These are phyloP conservation scores for Vigna radiata DNA, from an alignment of 306 rosid species.

Conservation along the genomic window DNA sequence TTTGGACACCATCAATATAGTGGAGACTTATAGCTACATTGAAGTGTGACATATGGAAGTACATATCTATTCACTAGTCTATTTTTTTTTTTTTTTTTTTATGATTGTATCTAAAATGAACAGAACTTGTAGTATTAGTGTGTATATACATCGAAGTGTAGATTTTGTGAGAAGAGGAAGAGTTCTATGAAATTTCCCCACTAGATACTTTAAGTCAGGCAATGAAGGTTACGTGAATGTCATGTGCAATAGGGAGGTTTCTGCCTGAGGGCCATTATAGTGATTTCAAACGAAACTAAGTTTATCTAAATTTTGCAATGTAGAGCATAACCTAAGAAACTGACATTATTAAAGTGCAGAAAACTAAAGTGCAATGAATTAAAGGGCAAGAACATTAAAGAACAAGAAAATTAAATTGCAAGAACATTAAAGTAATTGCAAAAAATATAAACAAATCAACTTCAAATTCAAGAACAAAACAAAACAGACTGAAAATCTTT, in stretches of 20 bases:
- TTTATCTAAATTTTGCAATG: too few species aligned
- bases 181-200: neutral
- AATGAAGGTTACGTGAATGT: constrained; percentile 1
- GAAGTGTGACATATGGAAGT: neutral
- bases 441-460: too few species aligned
- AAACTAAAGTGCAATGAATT: too few species aligned
- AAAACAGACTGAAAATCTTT: too few species aligned
- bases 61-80: neutral
- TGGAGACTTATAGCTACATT: neutral
- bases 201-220: neutral
- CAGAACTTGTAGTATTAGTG: neutral
- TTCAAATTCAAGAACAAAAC: too few species aligned
- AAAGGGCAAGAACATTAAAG: too few species aligned
- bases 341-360: too few species aligned
- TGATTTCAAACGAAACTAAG: too few species aligned
- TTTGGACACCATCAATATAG: neutral
- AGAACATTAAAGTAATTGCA: too few species aligned
- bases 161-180: too few species aligned
- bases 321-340: too few species aligned
- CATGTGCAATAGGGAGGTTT: neutral
- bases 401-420: too few species aligned
- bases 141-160: neutral
- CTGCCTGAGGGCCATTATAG: neutral
- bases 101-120: neutral
- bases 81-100: neutral